Evolutionary conservation across 805 yeast genomes (phyloP).

Genomic region (Saccharomycopsis amapae): DNA sequence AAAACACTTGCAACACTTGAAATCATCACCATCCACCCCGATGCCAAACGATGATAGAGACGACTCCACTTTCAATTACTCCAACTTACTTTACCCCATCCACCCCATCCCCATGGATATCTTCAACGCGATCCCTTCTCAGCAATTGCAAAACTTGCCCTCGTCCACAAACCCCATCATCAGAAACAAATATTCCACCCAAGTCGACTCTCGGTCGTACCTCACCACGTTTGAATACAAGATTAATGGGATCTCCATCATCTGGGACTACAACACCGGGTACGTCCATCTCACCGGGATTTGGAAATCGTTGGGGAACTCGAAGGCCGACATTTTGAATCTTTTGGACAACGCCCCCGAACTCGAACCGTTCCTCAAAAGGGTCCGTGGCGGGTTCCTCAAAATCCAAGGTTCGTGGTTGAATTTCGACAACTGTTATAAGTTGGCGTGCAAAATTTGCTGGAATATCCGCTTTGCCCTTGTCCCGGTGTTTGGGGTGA

Average conservation of each 20-base stretch:
- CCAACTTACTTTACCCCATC: slow-evolving; percentile 14
- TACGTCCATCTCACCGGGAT: slow-evolving; percentile 82
- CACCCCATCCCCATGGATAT: slow-evolving; percentile 12
- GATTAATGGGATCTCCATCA: slow-evolving; percentile 63
- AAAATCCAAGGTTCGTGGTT: slow-evolving; percentile 95
- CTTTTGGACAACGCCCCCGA: slow-evolving; percentile 58
- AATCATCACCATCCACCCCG: background rate
- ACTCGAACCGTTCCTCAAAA: slow-evolving; percentile 51
- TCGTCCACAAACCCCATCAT: slow-evolving; percentile 21
- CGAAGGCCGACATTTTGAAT: slow-evolving; percentile 72
- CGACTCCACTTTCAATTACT: slow-evolving; percentile 12
- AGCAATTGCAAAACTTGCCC: slow-evolving; percentile 12
- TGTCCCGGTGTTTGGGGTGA: slow-evolving; percentile 72
- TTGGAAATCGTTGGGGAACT: slow-evolving; percentile 69
- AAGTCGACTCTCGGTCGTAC: slow-evolving; percentile 63
- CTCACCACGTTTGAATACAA: slow-evolving; percentile 67
- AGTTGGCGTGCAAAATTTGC: slow-evolving; percentile 68
- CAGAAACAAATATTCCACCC: slow-evolving; percentile 58
- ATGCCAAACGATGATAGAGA: slow-evolving; percentile 17
- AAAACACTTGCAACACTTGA: background rate
- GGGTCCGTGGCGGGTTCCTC: slow-evolving; percentile 85
- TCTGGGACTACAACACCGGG: slow-evolving; percentile 83
- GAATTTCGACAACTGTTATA: slow-evolving; percentile 59
- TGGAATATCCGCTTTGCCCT: slow-evolving; percentile 67
- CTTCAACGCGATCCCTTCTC: slow-evolving; percentile 4